Percentiles rank a stretch among this genome's conserved stretches.
phyloP scores from a whole-genome alignment of 208 protist species.

The Balamuthia mandrillaris region DNA sequence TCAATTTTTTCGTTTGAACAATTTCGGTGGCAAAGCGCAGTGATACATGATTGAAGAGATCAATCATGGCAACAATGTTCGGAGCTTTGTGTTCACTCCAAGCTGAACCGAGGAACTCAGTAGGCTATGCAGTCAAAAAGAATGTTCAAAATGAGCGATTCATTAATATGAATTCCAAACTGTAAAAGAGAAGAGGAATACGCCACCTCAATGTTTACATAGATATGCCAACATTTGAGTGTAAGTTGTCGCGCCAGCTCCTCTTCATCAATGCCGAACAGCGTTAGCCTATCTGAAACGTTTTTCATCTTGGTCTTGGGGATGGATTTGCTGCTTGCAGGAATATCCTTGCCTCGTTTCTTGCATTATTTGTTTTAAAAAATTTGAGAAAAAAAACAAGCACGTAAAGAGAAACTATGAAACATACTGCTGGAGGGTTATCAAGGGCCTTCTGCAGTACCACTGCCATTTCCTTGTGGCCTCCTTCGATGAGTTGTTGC shows the following conservation, averaged over 20 bases:
- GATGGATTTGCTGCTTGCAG: too few species aligned
- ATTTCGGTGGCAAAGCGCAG: neutral
- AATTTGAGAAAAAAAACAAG: neutral
- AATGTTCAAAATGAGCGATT: neutral
- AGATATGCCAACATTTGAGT: neutral
- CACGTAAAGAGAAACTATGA: neutral
- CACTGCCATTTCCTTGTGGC: neutral
- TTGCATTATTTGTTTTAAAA: neutral
- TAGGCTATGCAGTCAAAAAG: neutral
- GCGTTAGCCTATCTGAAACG: slow-evolving; percentile 7
- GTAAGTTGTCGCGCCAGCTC: slow-evolving; percentile 5
- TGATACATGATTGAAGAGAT: slow-evolving; percentile 20
- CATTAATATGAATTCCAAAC: neutral
- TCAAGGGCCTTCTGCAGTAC: slow-evolving; percentile 19
- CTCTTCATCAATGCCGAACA: slow-evolving; percentile 19
- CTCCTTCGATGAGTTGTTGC: neutral
- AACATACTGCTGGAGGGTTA: neutral
- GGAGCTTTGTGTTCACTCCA: slow-evolving; percentile 1
- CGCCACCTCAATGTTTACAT: neutral
- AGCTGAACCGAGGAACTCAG: neutral
- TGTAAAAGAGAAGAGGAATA: neutral
- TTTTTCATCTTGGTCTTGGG: slow-evolving; percentile 22
- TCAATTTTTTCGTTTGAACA: neutral
- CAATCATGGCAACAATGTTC: neutral
- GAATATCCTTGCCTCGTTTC: too few species aligned